phyloP scores from a whole-genome alignment of 2,329 filamentous ascomycete genomes.

The Apiospora koreana region DNA sequence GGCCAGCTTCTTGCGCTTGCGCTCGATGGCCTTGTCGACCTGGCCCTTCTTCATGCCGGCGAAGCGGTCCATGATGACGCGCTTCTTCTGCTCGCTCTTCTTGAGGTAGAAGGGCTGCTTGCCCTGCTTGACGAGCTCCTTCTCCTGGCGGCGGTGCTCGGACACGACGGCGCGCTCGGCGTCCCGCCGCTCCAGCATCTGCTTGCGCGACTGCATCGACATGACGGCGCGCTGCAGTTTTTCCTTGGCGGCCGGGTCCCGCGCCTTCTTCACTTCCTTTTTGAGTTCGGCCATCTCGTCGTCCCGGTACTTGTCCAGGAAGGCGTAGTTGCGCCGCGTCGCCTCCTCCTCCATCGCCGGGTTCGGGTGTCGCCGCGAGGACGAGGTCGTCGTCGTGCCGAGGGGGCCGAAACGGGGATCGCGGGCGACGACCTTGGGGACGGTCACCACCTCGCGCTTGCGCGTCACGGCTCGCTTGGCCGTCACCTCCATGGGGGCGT shows the following conservation, averaged over 20 bases:
- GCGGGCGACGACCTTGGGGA: constrained; percentile 61
- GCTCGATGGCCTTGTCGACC: constrained; percentile 81
- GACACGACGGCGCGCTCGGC: constrained; percentile 68
- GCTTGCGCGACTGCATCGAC: constrained; percentile 77
- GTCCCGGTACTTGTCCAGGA: constrained; percentile 83
- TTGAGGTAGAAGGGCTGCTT: constrained; percentile 95
- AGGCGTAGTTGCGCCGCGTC: constrained; percentile 75
- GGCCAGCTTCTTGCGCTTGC: constrained; percentile 85
- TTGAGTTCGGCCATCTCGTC: constrained; percentile 79
- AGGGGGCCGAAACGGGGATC: constrained; percentile 88
- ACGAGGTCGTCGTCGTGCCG: constrained; percentile 25
- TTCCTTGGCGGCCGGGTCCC: constrained; percentile 53
- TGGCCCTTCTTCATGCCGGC: constrained; percentile 82
- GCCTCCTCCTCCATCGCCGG: constrained; percentile 54
- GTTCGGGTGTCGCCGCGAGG: constrained; percentile 15
- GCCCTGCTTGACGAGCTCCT: constrained; percentile 80
- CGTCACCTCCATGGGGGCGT: constrained; percentile 81
- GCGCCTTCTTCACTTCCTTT: constrained; percentile 62
- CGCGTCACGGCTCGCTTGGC: constrained; percentile 84
- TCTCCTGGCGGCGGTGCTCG: constrained; percentile 80
- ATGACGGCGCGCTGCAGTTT: constrained; percentile 71
- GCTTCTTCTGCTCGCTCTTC: constrained; percentile 87
- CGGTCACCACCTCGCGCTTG: constrained; percentile 69
- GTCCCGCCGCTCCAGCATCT: constrained; percentile 69
- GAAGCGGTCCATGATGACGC: constrained; percentile 77